Evolutionary conservation across 257 asterid species (phyloP), one percentile per base, ranked within the genome.

Genomic region (Mitragyna speciosa): DNA sequence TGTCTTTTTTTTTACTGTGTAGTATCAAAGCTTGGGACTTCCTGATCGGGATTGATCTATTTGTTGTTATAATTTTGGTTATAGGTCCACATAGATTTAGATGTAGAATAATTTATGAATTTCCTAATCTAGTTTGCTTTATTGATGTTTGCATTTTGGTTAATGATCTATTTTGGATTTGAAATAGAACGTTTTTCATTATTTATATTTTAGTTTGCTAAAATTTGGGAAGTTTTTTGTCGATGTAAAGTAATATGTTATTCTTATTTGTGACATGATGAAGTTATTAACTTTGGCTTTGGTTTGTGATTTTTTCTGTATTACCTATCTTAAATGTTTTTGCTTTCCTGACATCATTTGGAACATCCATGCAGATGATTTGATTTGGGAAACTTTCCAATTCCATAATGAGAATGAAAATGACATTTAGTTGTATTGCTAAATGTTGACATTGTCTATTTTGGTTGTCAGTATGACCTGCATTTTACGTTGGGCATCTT

Each of bases 401-500:
- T 47, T 7, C 7, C 67, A 56, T 58, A 22, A 56, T 56, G 6
- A 3, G 58, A 31, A 24, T 15, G 30, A 20, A 20, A 75, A 12
- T 39, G 39, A 49, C 48, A 12, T n/a, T 70, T 70, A 24, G 33
- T 33, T 74, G 31, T 51, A 1, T 11, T 6, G 19, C 56, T 47
- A 36, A 22, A 59, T 39, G 31, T 16, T 59, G 58, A 47, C 17
- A 77, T 61, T 71, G 28, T 66, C 12, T 63, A 26, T 52, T 82
- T 58, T 54, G 75, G 70, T 64, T 79, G 59, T 75, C 90, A 95
- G 97, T 48, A 96, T 93, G 87, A 91, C 83, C 33, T 95, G 98
- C 88, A 95, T 93, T 84, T 88, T 95, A 79, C 90, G 92, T 14
- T 95, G 99, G 98, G 97, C 97, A 68, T 83, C 98, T 15, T 89